A percentile compares a stretch with the other conserved stretches of the same genome.
Conservation (phyloP, 2,329 filamentous ascomycete genomes). For the Aureobasidium sp. region DNA sequence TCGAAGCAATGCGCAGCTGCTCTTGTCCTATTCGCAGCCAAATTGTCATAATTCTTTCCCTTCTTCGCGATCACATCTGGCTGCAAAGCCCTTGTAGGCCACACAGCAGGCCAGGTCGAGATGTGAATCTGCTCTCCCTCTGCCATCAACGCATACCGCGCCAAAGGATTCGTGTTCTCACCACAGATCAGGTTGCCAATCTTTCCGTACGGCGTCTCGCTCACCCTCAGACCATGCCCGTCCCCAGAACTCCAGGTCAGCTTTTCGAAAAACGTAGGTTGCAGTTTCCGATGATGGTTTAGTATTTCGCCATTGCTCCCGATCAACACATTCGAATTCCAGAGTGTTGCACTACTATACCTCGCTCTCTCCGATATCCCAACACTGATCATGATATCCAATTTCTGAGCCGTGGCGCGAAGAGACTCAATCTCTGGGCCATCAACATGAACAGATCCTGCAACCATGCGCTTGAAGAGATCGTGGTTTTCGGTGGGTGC, state of each 20-base stretch:
- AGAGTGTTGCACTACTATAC: conserved; percentile 40
- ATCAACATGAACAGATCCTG: conserved; percentile 38
- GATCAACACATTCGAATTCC: conserved; percentile 46
- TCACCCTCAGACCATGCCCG: conserved; percentile 41
- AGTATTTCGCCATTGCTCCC: conserved; percentile 36
- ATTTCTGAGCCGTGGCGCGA: conserved; percentile 31
- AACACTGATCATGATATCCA: conserved; percentile 37
- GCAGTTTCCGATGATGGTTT: conserved; percentile 46
- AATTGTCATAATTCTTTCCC: conserved; percentile 44
- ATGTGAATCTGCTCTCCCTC: conserved; percentile 50
- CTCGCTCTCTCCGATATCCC: conserved; percentile 44
- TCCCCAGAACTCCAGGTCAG: conserved; percentile 47
- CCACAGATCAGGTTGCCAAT: conserved; percentile 48
- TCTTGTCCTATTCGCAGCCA: conserved; percentile 44
- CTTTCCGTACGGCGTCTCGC: conserved; percentile 38
- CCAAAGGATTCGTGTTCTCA: conserved; percentile 51
- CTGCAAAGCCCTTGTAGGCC: conserved; percentile 36
- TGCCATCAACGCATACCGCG: conserved; percentile 44
- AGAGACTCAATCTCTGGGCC: conserved; percentile 40
- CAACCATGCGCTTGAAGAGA: conserved; percentile 40
- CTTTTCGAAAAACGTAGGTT: conserved; percentile 51
- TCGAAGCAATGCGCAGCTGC: conserved; percentile 51
- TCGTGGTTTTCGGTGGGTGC: conserved; percentile 44
- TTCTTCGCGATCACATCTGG: not conserved
- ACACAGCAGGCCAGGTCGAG: conserved; percentile 47